Percentiles rank a stretch among this genome's conserved stretches.
Evolutionary conservation across 768 basidiomycete genomes (phyloP).

Genomic region (Agrocybe pediades): DNA sequence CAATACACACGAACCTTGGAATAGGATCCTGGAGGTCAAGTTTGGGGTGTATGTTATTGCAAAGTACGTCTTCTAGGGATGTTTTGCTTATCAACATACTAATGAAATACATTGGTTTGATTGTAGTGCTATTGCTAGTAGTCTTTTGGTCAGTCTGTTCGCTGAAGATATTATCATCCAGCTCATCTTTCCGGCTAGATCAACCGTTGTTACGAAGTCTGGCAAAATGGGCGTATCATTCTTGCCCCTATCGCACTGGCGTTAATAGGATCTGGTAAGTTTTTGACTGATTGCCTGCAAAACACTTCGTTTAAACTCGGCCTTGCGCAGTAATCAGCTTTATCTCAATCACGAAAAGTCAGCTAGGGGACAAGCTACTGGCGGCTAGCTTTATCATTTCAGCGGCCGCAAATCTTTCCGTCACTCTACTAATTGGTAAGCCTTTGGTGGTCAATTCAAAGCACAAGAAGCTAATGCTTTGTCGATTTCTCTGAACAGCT

Average conservation of each 20-base stretch:
- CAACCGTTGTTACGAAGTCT: slow-evolving; percentile 17
- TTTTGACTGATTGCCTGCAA: not conserved
- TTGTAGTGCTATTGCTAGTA: slow-evolving; percentile 19
- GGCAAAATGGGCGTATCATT: slow-evolving; percentile 18
- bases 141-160: slow-evolving; percentile 17
- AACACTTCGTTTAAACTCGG: not conserved
- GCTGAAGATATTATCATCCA: not conserved
- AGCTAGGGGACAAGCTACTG: slow-evolving; percentile 19
- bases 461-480: not conserved
- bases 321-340: slow-evolving; percentile 18
- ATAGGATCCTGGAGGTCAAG: slow-evolving; percentile 19
- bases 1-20: slow-evolving; percentile 11
- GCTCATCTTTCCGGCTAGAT: slow-evolving; percentile 12
- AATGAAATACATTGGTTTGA: not conserved
- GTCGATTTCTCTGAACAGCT: slow-evolving; percentile 1
- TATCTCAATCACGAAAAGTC: slow-evolving; percentile 13
- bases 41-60: slow-evolving; percentile 21
- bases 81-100: not conserved
- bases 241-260: slow-evolving; percentile 18
- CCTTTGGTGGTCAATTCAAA: not conserved
- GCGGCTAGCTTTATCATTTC: slow-evolving; percentile 22
- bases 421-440: slow-evolving; percentile 22
- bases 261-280: slow-evolving; percentile 15
- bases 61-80: slow-evolving; percentile 14
- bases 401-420: slow-evolving; percentile 22